Evolutionary conservation across 495 filamentous ascomycete species (phyloP), one percentile per base, ranked within the genome.

Genomic region (Aspergillus baeticus): DNA sequence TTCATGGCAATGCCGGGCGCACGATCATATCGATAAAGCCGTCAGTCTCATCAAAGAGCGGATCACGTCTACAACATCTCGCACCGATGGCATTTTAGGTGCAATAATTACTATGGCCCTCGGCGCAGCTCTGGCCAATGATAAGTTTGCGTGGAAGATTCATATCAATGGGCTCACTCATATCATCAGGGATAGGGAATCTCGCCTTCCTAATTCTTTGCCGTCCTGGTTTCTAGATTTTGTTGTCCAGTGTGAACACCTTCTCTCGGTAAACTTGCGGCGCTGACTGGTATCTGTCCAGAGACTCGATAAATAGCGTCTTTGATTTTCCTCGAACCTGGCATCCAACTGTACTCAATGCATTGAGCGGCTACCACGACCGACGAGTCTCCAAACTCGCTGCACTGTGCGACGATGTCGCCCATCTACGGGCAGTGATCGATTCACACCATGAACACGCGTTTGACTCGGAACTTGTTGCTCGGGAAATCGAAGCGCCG

Each of bases 71-170:
- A 49, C 55, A 29, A 26, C n/a, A 46, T 45, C 42, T 41, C 23
- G 38, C 6, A 57, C 64, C 1, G 66, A 65, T 41, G 66, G 58
- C 2, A 41, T 69, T 41, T 46, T 69, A 2, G 62, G 46, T 15
- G 50, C 66, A n/a, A 61, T 67, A 6, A 33, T 56, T 29, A 67
- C 55, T 0, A 69, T 69, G 66, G 64, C 59, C 13, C 49, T 69
- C 23, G 64, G 61, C n/a, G 64, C 60, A 26, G 54, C 58, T 29
- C 20, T 67, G 18, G 41, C 37, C 7, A 10, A 53, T 31, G 53
- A 64, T 31, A 39, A 59, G 15, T 6, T 44, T 6, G 57, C 62
- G 15, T 69, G 63, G 66, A 60, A 61, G 1, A 53, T 69, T 20
- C 66, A 69, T 53, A 59, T 67, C 3, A 62, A 67, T 58, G 66